phyloP scores from a whole-genome alignment of 2,329 filamentous ascomycete species.

The Drechslera avenae region DNA sequence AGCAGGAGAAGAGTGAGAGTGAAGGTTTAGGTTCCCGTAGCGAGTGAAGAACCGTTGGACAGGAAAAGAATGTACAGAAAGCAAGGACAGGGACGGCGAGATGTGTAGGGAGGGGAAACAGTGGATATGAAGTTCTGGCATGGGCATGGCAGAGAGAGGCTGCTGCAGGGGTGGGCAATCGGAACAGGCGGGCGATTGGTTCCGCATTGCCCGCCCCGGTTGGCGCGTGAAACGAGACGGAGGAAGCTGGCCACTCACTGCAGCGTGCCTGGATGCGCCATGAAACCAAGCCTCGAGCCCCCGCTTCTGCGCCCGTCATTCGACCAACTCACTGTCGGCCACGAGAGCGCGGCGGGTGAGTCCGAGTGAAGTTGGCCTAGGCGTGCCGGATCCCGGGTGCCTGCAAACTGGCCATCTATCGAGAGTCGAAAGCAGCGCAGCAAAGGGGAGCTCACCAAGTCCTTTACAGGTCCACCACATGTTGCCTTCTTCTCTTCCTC shows the following conservation, averaged over 20 bases:
- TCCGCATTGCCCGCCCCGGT: slow-evolving; percentile 13
- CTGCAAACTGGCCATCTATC: no score
- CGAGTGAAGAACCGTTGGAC: slow-evolving; percentile 42
- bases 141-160: slow-evolving; percentile 6
- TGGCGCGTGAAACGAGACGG: slow-evolving; percentile 28
- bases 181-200: slow-evolving; percentile 23
- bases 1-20: slow-evolving; percentile 15
- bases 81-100: slow-evolving; percentile 16
- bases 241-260: slow-evolving; percentile 25
- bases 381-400: not conserved
- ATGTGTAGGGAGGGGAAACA: slow-evolving; percentile 25
- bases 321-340: slow-evolving; percentile 1
- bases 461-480: no score
- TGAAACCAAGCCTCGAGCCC: slow-evolving; percentile 28
- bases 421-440: not conserved
- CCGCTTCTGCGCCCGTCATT: slow-evolving; percentile 5
- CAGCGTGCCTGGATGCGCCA: slow-evolving; percentile 31
- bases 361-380: not conserved
- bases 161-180: slow-evolving; percentile 7
- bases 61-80: slow-evolving; percentile 34
- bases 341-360: slow-evolving; percentile 4
- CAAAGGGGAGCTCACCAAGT: not conserved
- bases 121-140: slow-evolving; percentile 32
- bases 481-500: no score
- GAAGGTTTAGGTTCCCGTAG: slow-evolving; percentile 36